A percentile compares a stretch with the other conserved stretches of the same genome.
These are phyloP conservation scores for Dionaea muscipula DNA, from an alignment of 179 eudicot genomes.

Conservation along the genomic window DNA sequence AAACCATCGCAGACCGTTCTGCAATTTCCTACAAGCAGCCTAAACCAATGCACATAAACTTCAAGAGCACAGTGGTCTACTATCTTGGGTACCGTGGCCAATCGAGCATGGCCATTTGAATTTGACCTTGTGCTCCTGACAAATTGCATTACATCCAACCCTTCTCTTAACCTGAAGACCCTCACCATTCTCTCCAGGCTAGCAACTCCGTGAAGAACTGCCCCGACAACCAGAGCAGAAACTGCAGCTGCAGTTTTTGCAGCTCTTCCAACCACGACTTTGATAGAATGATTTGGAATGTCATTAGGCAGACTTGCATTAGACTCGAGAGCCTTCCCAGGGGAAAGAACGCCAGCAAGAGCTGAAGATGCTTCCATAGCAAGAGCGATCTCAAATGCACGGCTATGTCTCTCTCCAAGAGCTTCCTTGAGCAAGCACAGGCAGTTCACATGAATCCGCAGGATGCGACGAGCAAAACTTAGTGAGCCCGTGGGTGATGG, in stretches of 20 bases:
- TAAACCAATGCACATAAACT: conserved; percentile 75
- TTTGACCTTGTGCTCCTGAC: conserved; percentile 58
- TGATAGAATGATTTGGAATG: conserved; percentile 33
- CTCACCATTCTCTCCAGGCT: conserved; percentile 88
- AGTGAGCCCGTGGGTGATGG: conserved; percentile 48
- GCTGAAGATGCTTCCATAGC: conserved; percentile 82
- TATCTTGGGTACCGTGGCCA: conserved; percentile 40
- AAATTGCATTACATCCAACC: conserved; percentile 72
- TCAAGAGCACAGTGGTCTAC: conserved; percentile 70
- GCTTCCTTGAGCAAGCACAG: conserved; percentile 80
- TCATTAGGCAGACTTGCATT: conserved; percentile 42
- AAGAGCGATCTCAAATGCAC: conserved; percentile 95
- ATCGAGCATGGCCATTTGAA: conserved; percentile 76
- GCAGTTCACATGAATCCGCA: conserved; percentile 70
- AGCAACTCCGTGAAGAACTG: conserved; percentile 83
- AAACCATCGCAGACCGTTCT: conserved; percentile 77
- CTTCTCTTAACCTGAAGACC: conserved; percentile 76
- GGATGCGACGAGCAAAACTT: conserved; percentile 54
- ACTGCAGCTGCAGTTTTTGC: conserved; percentile 67
- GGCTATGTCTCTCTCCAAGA: conserved; percentile 91
- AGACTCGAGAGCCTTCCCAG: conserved; percentile 58
- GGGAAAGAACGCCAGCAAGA: conserved; percentile 53
- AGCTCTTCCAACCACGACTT: conserved; percentile 50
- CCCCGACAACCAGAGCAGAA: conserved; percentile 74
- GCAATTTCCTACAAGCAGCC: conserved; percentile 94